Conservation (phyloP, 2,329 filamentous ascomycete species). For the Penicillium paneum region DNA sequence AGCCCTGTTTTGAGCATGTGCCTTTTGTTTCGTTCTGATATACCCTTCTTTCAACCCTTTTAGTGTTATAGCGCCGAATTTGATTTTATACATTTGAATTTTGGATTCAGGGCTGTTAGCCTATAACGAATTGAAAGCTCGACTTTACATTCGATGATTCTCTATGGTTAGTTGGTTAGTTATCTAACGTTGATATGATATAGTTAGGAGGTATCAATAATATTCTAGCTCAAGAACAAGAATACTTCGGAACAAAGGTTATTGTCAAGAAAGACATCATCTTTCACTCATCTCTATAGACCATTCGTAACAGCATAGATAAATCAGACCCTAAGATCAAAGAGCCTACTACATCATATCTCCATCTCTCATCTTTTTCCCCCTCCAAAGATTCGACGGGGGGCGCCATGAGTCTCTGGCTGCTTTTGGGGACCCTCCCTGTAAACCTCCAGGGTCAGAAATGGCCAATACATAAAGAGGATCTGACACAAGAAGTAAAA, state of each 20-base stretch:
- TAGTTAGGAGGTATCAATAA: neutral
- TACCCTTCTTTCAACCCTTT: neutral
- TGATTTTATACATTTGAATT: neutral
- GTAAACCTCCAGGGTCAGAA: conserved; percentile 15
- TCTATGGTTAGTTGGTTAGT: too few species aligned
- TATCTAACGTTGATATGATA: neutral
- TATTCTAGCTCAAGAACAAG: neutral
- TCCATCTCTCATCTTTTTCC: conserved; percentile 13
- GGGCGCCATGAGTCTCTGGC: conserved; percentile 12
- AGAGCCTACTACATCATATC: conserved; percentile 23
- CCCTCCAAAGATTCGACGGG: conserved; percentile 5
- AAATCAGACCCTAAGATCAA: conserved; percentile 27
- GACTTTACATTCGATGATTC: too few species aligned
- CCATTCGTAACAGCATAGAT: conserved; percentile 42
- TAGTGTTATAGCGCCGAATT: neutral
- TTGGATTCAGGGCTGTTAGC: neutral
- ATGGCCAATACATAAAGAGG: conserved; percentile 14
- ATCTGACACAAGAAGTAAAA: conserved; percentile 22
- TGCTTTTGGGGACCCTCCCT: conserved; percentile 15
- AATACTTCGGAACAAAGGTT: neutral
- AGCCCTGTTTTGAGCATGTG: neutral
- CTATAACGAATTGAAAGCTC: neutral
- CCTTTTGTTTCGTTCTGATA: neutral
- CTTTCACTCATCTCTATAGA: conserved; percentile 40
- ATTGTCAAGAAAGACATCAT: conserved; percentile 24